Evolutionary conservation across 75 land plant species (phyloP), one percentile per base, ranked within the genome.

Genomic region (Azolla pinnata): DNA sequence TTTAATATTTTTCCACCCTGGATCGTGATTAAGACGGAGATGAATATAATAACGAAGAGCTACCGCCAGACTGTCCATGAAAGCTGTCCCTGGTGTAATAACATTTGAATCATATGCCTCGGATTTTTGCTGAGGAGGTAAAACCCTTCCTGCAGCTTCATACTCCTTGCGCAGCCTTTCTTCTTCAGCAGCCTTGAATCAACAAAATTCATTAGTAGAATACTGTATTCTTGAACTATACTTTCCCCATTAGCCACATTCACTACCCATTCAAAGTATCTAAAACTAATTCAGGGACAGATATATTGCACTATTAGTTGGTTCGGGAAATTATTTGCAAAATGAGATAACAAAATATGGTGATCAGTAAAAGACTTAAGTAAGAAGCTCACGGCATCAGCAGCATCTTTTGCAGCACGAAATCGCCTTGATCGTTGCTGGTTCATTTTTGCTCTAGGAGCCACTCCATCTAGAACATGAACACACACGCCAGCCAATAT

Each of bases 381-480:
- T n/a, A 58, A 17, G 19, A 62, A 25, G 32, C 69, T 70, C 35
- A 83, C 92, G 29, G 82, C 75, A 34, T 78, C 80, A 17, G 80
- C 82, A 20, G 96, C 96, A 75, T 90, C 96, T 64, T 86, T 81
- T 5, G 96, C 96, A 45, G 96, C 81, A 65, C 83, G 78, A 61
- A 90, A 90, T 27, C 96, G 82, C 32, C 96, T 63, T 23, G 85
- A 74, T 14, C 96, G 66, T 48, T 90, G 96, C 42, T 90, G 96
- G 65, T 90, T 90, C 91, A 90, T 90, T 63, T 90, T 90, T 3
- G 96, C 96, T 50, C 96, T 76, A 2, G 91, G 96, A 14, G 96
- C 96, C 49, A 90, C 96, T 35, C 96, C 96, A 86, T 90, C 96
- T 88, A 65, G 1, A 30, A n/a, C n/a, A 30, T 21, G 14, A 1